These are phyloP conservation scores for Solanum pinnatisectum DNA, from an alignment of 257 asterid genomes.

Conservation along the genomic window DNA sequence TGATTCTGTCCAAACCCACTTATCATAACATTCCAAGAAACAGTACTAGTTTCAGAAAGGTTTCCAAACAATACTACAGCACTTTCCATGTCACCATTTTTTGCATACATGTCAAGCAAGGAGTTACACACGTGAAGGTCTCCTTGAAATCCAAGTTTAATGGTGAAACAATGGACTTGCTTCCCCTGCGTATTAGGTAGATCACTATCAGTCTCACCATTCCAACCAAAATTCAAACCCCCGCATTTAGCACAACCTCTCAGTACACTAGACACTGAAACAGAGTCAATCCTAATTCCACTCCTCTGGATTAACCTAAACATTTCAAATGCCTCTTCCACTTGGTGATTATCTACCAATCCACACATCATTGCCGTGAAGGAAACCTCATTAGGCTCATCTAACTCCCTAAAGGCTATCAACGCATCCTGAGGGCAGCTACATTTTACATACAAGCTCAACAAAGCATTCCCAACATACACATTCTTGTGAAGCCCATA, in stretches of 20 bases:
- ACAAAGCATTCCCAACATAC: conserved; percentile 3
- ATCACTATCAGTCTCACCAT: not conserved
- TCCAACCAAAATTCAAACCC: not conserved
- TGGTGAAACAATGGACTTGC: not conserved
- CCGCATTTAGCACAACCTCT: not conserved
- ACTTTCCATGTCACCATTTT: not conserved
- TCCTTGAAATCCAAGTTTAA: not conserved
- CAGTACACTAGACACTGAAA: not conserved
- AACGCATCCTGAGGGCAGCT: conserved; percentile 1
- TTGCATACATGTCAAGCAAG: conserved; percentile 2
- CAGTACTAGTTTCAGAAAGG: conserved; percentile 5
- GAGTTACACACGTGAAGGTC: not conserved
- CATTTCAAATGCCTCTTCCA: conserved; percentile 1
- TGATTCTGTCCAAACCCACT: not conserved
- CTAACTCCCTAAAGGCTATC: not conserved
- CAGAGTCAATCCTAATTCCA: not conserved
- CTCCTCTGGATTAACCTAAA: conserved; percentile 2
- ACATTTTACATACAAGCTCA: not conserved
- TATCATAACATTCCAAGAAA: conserved; percentile 20
- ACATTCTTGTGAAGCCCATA: conserved; percentile 8
- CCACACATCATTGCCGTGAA: not conserved
- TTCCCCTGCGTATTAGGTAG: not conserved
- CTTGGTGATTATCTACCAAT: not conserved
- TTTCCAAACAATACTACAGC: not conserved
- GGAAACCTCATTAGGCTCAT: conserved; percentile 2